Base-by-base conservation (phyloP, 2,329 filamentous ascomycete species). In the Fusarium nematophilum region DNA sequence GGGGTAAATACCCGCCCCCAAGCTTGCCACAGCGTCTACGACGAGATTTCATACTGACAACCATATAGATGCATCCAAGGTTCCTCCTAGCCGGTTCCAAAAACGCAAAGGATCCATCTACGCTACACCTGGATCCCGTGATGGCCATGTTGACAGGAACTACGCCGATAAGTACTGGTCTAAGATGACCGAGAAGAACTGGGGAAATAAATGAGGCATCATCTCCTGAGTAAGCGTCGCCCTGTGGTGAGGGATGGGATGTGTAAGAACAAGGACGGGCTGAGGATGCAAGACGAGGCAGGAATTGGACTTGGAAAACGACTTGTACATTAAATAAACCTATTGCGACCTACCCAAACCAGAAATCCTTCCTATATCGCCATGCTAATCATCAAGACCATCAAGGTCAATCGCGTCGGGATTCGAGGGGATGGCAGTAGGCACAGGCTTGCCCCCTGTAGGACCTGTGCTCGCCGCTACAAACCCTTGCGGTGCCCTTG, bases 321-420 rank as follows among this genome's bases (percentile, higher is more conserved):
- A 59, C 38, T 26, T 65, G 55, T 56, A 62, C 58, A 62, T 62
- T 64, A 42, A 64, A 55, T 64, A 42, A 64, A 55, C 38, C 61
- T 54, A 34, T 44, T 46, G 27, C 44, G 42, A 65, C 53, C 44
- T 56, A 57, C 51, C 53, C 54, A 52, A 63, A 51, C 51, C 29
- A 60, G 13, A 55, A 45, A 53, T 40, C 27, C 39, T 37, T 51
- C 21, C 39, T 47, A 37, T 17, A 33, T 48, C 51, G 27, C 44
- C 45, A 47, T 40, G 52, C 81, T 76, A 80, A 64, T 90, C 87
- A 72, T 91, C 88, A 76, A 90, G 81, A 62, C 79, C 88, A 74
- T 95, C 90, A 64, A 93, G 83, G 69, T 92, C 86, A 72, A 97
- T 95, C 18, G 91, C 92, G 71, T 97, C 93, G 3, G 93, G 92